Evolutionary conservation across 257 asterid genomes (phyloP), one percentile per base, ranked within the genome.

Genomic region (Paulownia fortunei): DNA sequence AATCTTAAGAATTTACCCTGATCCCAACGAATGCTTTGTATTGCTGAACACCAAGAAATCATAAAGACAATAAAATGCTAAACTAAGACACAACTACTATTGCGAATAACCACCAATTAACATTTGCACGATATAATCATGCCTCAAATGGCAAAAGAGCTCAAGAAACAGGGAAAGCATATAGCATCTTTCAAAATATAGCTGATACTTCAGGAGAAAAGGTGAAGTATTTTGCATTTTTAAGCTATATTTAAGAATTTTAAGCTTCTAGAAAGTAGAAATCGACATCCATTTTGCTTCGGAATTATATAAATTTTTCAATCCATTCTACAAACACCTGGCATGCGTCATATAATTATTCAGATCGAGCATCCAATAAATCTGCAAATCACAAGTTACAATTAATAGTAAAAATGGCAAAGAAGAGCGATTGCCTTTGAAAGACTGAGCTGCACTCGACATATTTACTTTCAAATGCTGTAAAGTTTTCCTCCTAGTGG

Each of bases 391-490:
- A 30, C 36, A 30, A 30, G 36, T 30, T 30, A 30, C 36, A 30
- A 30, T 30, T 2, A 30, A 30, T 30, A 1, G 36, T 1, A 30
- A 30, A 30, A 30, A 30, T 30, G 36, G 36, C 36, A 30, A 18
- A 21, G 9, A 36, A 61, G 18, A 7, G 54, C 37, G 66, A 69
- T 84, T 84, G 9, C 88, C 88, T 42, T 58, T 81, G 77, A 84
- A 84, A 18, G 84, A 49, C 56, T 74, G 86, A 72, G 82, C 71
- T 42, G 78, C 77, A 16, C 81, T 63, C 56, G 83, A n/a, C 86
- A 81, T 81, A 18, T 44, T 62, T n/a, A n/a, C 9, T 4, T 19
- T 65, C 36, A 30, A 30, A 30, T 30, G 36, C 36, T 30, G 36
- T 30, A 30, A 30, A 30, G 2, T 30, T 30, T 4, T 30, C 36